Percentiles rank a stretch among this genome's conserved stretches.
Evolutionary conservation across 2,329 filamentous ascomycete genomes (phyloP).

Genomic region (Periconia digitata): DNA sequence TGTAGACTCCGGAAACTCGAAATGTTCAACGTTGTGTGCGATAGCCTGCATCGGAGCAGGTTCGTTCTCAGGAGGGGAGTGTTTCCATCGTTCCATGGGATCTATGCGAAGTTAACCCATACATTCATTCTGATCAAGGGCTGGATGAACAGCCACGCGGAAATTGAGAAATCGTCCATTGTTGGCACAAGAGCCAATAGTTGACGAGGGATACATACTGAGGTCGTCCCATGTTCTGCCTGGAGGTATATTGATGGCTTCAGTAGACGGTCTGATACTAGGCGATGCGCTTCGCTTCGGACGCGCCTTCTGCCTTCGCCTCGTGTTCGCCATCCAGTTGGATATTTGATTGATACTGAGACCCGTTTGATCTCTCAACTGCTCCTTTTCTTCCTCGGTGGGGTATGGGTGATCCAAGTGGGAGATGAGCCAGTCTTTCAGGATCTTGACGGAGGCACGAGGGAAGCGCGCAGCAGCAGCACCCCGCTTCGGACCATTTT

Average conservation of each 20-base stretch:
- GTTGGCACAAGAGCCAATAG: constrained; percentile 14
- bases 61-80: constrained; percentile 70
- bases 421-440: constrained; percentile 82
- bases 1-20: constrained; percentile 30
- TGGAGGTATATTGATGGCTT: constrained; percentile 73
- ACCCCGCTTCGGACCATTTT: constrained; percentile 34
- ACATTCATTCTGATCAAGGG: constrained; percentile 22
- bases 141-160: constrained; percentile 13
- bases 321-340: constrained; percentile 90
- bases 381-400: constrained; percentile 81
- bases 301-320: constrained; percentile 77
- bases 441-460: constrained; percentile 72
- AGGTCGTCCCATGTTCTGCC: constrained; percentile 56
- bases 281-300: constrained; percentile 70
- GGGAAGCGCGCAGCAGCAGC: constrained; percentile 59
- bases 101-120: constrained; percentile 54
- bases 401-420: constrained; percentile 86
- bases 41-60: constrained; percentile 66
- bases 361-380: constrained; percentile 75
- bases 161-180: constrained; percentile 27
- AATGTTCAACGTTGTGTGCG: constrained; percentile 57
- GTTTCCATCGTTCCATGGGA: constrained; percentile 69
- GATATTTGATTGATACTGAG: constrained; percentile 81
- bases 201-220: constrained; percentile 30
- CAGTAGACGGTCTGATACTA: constrained; percentile 61